These are phyloP conservation scores for Tagetes patula DNA, from an alignment of 129 eudicot genomes.

Conservation along the genomic window DNA sequence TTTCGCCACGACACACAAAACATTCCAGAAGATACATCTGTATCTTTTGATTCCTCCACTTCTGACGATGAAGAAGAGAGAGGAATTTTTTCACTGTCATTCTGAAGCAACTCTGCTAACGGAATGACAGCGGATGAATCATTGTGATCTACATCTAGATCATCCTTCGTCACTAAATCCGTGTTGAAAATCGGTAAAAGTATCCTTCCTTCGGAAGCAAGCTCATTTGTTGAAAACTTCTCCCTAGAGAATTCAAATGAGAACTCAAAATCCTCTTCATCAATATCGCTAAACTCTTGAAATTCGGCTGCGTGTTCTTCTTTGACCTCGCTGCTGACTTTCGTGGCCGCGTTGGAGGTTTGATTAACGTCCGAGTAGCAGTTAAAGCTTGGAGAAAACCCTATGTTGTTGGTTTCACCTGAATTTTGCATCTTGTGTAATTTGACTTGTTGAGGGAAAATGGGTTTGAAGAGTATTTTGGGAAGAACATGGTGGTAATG, in stretches of 20 bases:
- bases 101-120: slow-evolving; percentile 7
- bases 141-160: background rate
- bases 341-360: slow-evolving; percentile 44
- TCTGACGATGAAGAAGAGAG: slow-evolving; percentile 15
- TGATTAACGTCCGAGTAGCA: slow-evolving; percentile 39
- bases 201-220: slow-evolving; percentile 18
- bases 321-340: slow-evolving; percentile 36
- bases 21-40: slow-evolving; percentile 40
- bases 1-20: slow-evolving; percentile 37
- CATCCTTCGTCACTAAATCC: slow-evolving; percentile 16
- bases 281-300: slow-evolving; percentile 14
- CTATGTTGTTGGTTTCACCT: background rate
- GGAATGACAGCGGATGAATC: slow-evolving; percentile 21
- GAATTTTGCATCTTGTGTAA: background rate
- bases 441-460: background rate
- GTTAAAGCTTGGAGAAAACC: slow-evolving; percentile 48
- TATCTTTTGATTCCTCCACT: slow-evolving; percentile 29
- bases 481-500: background rate
- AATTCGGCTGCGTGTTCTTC: background rate
- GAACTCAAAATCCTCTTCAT: slow-evolving; percentile 56
- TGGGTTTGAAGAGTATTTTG: background rate
- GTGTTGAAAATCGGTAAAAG: slow-evolving; percentile 32
- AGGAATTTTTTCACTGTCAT: background rate
- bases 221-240: slow-evolving; percentile 3
- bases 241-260: slow-evolving; percentile 30